Conservation (phyloP, 2,329 filamentous ascomycete species). For the Graphilbum fragrans region DNA sequence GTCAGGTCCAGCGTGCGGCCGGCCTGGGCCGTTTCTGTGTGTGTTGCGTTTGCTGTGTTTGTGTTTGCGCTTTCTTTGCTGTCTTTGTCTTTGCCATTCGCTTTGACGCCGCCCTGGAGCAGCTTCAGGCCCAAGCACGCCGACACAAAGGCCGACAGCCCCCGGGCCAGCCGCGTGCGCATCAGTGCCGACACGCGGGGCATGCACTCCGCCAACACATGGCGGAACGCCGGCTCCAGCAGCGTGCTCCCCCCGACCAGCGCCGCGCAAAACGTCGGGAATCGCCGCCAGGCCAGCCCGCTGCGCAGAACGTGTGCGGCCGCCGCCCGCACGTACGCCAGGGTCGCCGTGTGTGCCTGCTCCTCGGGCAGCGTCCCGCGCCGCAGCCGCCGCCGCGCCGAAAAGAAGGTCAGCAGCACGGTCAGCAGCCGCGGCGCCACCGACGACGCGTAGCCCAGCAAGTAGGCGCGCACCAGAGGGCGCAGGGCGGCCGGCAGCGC, state of each 20-base stretch:
- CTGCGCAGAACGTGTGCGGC: constrained; percentile 31
- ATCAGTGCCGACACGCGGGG: constrained; percentile 14
- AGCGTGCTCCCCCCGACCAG: constrained; percentile 48
- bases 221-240: constrained; percentile 30
- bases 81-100: neutral
- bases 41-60: constrained; percentile 11
- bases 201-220: constrained; percentile 12
- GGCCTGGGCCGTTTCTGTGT: constrained; percentile 26
- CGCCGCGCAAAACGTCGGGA: constrained; percentile 50
- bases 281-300: constrained; percentile 42
- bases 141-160: constrained; percentile 44
- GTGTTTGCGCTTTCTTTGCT: neutral
- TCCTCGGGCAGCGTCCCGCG: constrained; percentile 19
- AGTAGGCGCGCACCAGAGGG: constrained; percentile 46
- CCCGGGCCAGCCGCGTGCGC: constrained; percentile 38
- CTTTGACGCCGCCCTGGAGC: constrained; percentile 26
- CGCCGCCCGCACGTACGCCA: constrained; percentile 11
- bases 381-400: constrained; percentile 21
- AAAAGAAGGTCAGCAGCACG: constrained; percentile 37
- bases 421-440: constrained; percentile 44
- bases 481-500: constrained; percentile 37
- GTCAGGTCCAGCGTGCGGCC: constrained; percentile 74
- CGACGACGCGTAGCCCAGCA: constrained; percentile 47
- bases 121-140: constrained; percentile 45
- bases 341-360: neutral